Base-by-base conservation (phyloP, 805 yeast genomes). In the Blastobotrys peoriensis region DNA sequence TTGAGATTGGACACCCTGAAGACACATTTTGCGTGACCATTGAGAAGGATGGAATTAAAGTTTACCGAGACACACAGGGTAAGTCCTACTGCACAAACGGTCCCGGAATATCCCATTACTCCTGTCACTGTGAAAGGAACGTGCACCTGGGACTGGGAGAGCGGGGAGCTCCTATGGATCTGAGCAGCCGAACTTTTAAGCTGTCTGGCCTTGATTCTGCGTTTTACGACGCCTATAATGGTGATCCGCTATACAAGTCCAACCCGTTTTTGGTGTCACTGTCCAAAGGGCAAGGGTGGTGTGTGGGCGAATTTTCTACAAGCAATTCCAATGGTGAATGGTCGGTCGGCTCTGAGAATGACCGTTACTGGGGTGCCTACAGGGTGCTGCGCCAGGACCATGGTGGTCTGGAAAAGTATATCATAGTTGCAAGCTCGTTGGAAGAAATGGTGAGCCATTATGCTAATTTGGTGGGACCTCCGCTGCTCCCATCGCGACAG, bases 101-200 rank as follows among this genome's bases (percentile, higher is more conserved):
- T 19, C 18, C 16, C 6, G 44, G 44, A 17, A 18, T 41, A 6
- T 30, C 37, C 16, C 38, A 41, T 16, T 41, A 41, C 19, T 17
- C 44, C 8, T 13, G 10, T 6, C 21, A 17, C 5, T 4, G 3
- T 8, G 28, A 16, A 33, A 23, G 30, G 15, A 21, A 21, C 4
- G 6, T 41, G n/a, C 44, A 41, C 18, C 19, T 41, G 19, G 44
- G 44, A 13, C 37, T 41, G 13, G 44, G 44, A 19, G 44, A 41
- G 34, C 21, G 19, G 19, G 44, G 25, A 13, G 44, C 44, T 5
- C 44, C 44, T 15, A 5, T 41, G 41, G 37, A 41, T 19, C 22
- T 41, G 20, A 41, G 23, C 30, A 5, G 20, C 8, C 38, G 44
- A 18, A 41, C 27, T 10, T 30, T 41, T 25, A 34, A 41, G 25